Evolutionary conservation across 345 rosid genomes (phyloP).

Genomic region (Microcos paniculata): DNA sequence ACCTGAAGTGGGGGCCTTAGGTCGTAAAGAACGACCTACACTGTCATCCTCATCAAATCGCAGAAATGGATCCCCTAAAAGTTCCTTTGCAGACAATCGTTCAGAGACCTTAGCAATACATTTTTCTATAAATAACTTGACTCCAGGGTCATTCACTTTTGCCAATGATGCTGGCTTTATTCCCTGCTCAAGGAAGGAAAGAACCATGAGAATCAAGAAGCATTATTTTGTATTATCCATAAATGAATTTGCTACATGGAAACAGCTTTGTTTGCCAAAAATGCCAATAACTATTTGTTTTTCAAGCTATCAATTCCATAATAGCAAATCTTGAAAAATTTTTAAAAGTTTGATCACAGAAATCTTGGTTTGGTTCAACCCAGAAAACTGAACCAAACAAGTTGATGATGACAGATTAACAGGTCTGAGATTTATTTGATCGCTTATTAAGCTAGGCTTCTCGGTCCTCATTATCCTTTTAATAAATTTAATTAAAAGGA

Average conservation of each 20-base stretch:
- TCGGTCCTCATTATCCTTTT: neutral
- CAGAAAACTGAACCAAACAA: neutral
- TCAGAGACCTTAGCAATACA: slow-evolving; percentile 76
- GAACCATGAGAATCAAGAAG: slow-evolving; percentile 13
- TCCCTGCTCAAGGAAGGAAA: slow-evolving; percentile 51
- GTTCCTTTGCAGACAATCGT: slow-evolving; percentile 80
- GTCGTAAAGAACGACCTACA: slow-evolving; percentile 31
- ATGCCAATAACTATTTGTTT: neutral
- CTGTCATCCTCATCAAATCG: slow-evolving; percentile 52
- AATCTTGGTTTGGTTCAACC: neutral
- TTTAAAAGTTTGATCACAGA: neutral
- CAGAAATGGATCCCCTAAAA: slow-evolving; percentile 85
- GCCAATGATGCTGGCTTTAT: slow-evolving; percentile 88
- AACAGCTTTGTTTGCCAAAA: neutral
- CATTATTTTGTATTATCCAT: neutral
- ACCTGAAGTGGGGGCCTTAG: slow-evolving; percentile 38
- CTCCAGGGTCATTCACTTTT: slow-evolving; percentile 66
- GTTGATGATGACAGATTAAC: neutral
- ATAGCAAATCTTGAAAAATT: neutral
- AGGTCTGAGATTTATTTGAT: neutral
- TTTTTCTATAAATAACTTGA: slow-evolving; percentile 80
- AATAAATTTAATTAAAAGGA: neutral
- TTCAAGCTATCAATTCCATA: neutral
- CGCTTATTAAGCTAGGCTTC: neutral
- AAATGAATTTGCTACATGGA: neutral